Conservation (phyloP, 2,329 filamentous ascomycete species). For the Metarhizium rileyi region DNA sequence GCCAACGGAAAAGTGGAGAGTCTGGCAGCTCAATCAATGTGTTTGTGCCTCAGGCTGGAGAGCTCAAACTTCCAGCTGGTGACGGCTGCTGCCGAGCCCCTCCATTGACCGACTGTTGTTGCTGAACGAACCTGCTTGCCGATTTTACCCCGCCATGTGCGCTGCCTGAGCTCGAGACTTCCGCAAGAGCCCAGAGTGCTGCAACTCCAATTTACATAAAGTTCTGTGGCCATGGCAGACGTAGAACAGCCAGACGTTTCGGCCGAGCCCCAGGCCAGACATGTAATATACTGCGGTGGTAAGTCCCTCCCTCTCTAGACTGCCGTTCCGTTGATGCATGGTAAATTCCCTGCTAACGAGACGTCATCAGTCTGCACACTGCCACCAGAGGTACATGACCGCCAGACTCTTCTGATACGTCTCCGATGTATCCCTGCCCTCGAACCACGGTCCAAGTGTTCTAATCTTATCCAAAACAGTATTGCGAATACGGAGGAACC, state of each 20-base stretch:
- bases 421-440: no score
- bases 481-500: slow-evolving; percentile 97
- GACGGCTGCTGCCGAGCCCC: slow-evolving; percentile 5
- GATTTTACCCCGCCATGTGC: slow-evolving; percentile 26
- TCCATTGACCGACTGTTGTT: not conserved
- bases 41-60: slow-evolving; percentile 3
- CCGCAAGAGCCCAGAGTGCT: slow-evolving; percentile 6
- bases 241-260: slow-evolving; percentile 35
- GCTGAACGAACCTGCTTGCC: not conserved
- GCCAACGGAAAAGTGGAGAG: no score
- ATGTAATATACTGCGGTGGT: slow-evolving; percentile 50
- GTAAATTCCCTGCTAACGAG: slow-evolving; percentile 11
- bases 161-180: slow-evolving; percentile 18
- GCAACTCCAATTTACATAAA: slow-evolving; percentile 4
- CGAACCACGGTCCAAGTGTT: not conserved
- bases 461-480: slow-evolving; percentile 41
- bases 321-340: slow-evolving; percentile 6
- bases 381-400: slow-evolving; percentile 48
- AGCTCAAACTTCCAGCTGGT: not conserved
- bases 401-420: not conserved
- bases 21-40: not conserved
- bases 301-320: slow-evolving; percentile 23
- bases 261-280: slow-evolving; percentile 39
- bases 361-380: slow-evolving; percentile 47
- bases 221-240: slow-evolving; percentile 41